Conservation (phyloP, 192 early-diverging fungal species). For the Lunasporangiospora selenospora region DNA sequence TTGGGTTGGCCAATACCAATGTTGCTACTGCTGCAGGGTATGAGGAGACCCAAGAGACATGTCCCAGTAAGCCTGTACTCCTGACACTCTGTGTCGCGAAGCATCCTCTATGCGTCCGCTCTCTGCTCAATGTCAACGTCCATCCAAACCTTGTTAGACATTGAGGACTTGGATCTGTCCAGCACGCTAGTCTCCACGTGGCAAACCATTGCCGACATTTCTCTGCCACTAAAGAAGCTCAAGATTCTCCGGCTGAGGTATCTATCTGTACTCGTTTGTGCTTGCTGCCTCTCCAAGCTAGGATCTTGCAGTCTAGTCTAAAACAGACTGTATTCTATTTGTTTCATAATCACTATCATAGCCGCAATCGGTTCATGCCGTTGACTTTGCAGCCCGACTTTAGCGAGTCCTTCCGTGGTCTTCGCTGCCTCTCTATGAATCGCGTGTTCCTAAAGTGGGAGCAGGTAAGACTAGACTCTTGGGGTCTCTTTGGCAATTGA, state of each 20-base stretch:
- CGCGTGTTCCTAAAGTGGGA: constrained; percentile 29
- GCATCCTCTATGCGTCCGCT: no score
- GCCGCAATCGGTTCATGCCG: constrained; percentile 39
- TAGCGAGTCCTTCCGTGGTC: constrained; percentile 5
- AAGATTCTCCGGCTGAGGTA: constrained; percentile 58
- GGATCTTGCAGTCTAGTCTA: neutral
- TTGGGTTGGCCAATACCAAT: constrained; percentile 52
- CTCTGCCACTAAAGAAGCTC: constrained; percentile 48
- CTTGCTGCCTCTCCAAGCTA: no score
- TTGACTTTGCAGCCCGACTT: constrained; percentile 10
- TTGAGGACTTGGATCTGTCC: constrained; percentile 63
- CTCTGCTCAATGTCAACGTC: no score
- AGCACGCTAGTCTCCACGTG: constrained; percentile 57
- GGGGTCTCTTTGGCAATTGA: no score
- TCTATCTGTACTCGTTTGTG: neutral
- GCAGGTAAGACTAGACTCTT: no score
- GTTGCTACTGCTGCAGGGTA: constrained; percentile 37
- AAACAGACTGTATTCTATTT: no score
- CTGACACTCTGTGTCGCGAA: no score
- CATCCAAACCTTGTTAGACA: no score
- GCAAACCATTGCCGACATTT: constrained; percentile 55
- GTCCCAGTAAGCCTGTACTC: constrained; percentile 52
- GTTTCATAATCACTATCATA: neutral
- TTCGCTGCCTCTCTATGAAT: constrained; percentile 34
- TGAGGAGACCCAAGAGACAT: constrained; percentile 43